phyloP scores from a whole-genome alignment of 768 basidiomycete species.

The Lactarius akahatsu region DNA sequence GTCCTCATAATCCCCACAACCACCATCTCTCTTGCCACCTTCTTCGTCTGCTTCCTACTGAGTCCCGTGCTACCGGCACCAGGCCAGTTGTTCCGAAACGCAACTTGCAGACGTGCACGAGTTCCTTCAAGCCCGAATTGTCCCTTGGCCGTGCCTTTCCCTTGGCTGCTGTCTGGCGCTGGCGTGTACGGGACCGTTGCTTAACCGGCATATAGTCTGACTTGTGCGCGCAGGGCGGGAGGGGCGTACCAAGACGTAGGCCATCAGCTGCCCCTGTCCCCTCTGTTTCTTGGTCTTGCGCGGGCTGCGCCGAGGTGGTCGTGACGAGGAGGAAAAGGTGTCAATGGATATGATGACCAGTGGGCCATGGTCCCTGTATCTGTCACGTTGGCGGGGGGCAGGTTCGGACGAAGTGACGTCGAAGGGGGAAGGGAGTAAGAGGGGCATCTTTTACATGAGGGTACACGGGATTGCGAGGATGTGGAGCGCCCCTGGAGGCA shows the following conservation, averaged over 20 bases:
- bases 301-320: background rate
- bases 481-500: background rate
- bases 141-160: background rate
- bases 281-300: slow-evolving; percentile 4
- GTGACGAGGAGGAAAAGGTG: background rate
- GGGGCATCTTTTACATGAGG: background rate
- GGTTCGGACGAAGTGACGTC: background rate
- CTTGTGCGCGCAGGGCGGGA: background rate
- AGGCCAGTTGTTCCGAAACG: slow-evolving; percentile 7
- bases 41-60: no score
- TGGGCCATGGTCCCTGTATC: background rate
- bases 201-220: slow-evolving; percentile 2
- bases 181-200: background rate
- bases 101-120: slow-evolving; percentile 10
- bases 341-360: slow-evolving; percentile 13
- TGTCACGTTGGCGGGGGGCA: background rate
- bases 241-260: background rate
- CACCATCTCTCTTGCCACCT: no score
- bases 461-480: background rate
- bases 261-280: background rate
- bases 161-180: background rate
- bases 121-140: slow-evolving; percentile 4
- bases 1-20: background rate
- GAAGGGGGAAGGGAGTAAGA: slow-evolving; percentile 13
- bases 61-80: background rate